These are phyloP conservation scores for Alternaria atra DNA, from an alignment of 2,329 filamentous ascomycete species.

Conservation along the genomic window DNA sequence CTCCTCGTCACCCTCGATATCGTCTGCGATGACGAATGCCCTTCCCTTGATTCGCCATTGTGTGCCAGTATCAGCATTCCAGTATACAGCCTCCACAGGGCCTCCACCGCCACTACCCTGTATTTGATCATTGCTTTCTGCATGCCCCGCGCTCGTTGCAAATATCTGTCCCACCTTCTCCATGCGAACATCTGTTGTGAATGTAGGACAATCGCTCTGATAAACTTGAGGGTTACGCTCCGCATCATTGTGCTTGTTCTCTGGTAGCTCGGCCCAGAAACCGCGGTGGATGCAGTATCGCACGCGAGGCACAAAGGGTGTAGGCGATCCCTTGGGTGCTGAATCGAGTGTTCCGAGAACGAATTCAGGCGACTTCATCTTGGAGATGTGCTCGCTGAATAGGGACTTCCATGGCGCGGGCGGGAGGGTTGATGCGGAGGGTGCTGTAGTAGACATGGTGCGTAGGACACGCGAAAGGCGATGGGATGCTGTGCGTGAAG, in stretches of 20 bases:
- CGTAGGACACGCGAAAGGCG: constrained; percentile 54
- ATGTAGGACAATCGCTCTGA: constrained; percentile 79
- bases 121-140: constrained; percentile 53
- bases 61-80: constrained; percentile 73
- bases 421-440: constrained; percentile 44
- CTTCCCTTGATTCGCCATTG: constrained; percentile 87
- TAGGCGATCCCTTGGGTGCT: constrained; percentile 53
- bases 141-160: constrained; percentile 58
- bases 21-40: constrained; percentile 77
- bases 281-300: constrained; percentile 87
- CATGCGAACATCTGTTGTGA: constrained; percentile 92
- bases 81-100: constrained; percentile 84
- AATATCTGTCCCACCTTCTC: constrained; percentile 80
- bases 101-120: constrained; percentile 70
- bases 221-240: constrained; percentile 74
- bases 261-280: constrained; percentile 78
- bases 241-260: constrained; percentile 76
- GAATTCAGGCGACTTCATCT: constrained; percentile 61
- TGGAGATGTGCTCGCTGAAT: constrained; percentile 60
- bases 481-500: constrained; percentile 44
- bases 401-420: constrained; percentile 62
- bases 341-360: constrained; percentile 61
- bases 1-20: constrained; percentile 66
- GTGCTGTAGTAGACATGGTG: constrained; percentile 59
- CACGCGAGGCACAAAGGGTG: constrained; percentile 63